These are phyloP conservation scores for Diacronema lutheri DNA, from an alignment of 78 protist genomes.

Conservation along the genomic window DNA sequence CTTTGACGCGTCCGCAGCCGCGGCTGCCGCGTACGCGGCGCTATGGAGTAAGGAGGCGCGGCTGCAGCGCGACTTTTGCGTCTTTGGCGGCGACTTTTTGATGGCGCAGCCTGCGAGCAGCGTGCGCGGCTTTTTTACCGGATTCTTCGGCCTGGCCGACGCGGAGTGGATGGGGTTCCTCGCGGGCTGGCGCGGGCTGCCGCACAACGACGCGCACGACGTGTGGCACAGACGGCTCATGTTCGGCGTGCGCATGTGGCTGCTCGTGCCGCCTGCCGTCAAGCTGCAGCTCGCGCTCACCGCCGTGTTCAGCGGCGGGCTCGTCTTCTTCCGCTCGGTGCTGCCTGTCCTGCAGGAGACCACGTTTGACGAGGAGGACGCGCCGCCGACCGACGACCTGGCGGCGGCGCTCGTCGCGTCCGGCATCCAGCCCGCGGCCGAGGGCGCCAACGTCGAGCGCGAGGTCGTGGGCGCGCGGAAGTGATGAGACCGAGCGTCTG, in stretches of 20 bases:
- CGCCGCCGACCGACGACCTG: too few relatives aligned
- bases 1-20: background rate
- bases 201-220: background rate
- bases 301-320: too few relatives aligned
- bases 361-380: too few relatives aligned
- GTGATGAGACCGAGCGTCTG: too few relatives aligned
- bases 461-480: too few relatives aligned
- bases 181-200: background rate
- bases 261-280: background rate
- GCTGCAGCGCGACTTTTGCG: slow-evolving; percentile 8
- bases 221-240: background rate
- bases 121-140: slow-evolving; percentile 1
- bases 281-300: background rate
- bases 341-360: too few relatives aligned
- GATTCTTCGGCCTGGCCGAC: background rate
- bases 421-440: too few relatives aligned
- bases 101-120: background rate
- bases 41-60: background rate
- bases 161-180: background rate
- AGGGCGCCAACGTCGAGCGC: too few relatives aligned
- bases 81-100: slow-evolving; percentile 5
- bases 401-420: too few relatives aligned
- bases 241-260: background rate
- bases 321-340: too few relatives aligned
- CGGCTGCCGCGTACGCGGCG: background rate